Evolutionary conservation across 306 rosid genomes (phyloP).

Genomic region (Comarum palustre): DNA sequence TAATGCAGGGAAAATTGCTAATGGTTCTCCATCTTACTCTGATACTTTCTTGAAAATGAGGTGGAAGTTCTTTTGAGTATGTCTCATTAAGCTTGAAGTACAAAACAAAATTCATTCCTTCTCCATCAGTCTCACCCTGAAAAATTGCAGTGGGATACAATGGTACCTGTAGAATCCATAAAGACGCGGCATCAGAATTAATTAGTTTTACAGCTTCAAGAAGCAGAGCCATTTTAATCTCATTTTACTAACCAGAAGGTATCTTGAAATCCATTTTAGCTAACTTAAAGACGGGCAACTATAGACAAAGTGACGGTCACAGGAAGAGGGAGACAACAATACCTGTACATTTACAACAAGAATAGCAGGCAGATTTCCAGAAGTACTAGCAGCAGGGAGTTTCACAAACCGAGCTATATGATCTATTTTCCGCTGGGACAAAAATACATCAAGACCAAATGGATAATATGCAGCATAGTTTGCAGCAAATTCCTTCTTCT

Average conservation of each 20-base stretch:
- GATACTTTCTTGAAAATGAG: constrained; percentile 71
- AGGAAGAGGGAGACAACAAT: constrained; percentile 10
- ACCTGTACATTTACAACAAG: constrained; percentile 98
- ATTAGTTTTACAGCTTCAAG: background rate
- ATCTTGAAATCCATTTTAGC: background rate
- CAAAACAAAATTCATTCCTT: constrained; percentile 87
- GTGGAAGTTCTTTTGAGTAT: constrained; percentile 77
- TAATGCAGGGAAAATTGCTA: constrained; percentile 8
- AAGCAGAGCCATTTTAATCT: background rate
- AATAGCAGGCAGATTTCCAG: constrained; percentile 66
- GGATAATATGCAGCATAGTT: constrained; percentile 82
- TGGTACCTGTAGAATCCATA: constrained; percentile 61
- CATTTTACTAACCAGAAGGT: background rate
- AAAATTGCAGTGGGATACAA: constrained; percentile 75
- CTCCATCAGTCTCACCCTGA: constrained; percentile 93
- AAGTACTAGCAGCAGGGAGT: constrained; percentile 56
- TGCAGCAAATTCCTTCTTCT: constrained; percentile 81
- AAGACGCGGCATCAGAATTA: constrained; percentile 20
- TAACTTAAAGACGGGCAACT: background rate
- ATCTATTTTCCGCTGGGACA: constrained; percentile 71
- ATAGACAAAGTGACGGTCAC: background rate
- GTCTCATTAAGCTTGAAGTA: constrained; percentile 86
- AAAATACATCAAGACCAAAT: constrained; percentile 91
- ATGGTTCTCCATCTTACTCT: constrained; percentile 57
- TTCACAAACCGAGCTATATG: constrained; percentile 83